A percentile compares a stretch with the other conserved stretches of the same genome.
Evolutionary conservation across 2,329 filamentous ascomycete genomes (phyloP).

Genomic region (Gliomastix tumulicola): DNA sequence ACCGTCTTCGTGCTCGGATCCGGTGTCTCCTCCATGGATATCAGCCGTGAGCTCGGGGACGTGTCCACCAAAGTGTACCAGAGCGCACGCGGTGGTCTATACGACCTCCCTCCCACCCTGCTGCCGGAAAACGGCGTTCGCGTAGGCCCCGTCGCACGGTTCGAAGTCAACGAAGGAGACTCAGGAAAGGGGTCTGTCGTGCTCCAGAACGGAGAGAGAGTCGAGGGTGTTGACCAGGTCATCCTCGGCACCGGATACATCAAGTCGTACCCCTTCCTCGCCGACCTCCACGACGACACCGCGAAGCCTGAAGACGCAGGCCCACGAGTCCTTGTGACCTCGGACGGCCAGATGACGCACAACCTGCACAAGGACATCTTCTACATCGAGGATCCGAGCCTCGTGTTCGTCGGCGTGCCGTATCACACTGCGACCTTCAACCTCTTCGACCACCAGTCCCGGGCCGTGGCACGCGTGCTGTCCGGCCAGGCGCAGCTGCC

Average conservation of each 20-base stretch:
- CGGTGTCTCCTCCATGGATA: constrained; percentile 33
- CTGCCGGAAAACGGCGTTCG: constrained; percentile 38
- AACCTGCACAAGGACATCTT: constrained; percentile 67
- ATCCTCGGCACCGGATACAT: constrained; percentile 65
- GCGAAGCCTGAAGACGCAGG: constrained; percentile 32
- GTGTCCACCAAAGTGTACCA: constrained; percentile 32
- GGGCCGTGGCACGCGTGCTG: constrained; percentile 46
- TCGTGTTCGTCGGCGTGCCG: constrained; percentile 58
- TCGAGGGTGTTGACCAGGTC: constrained; percentile 53
- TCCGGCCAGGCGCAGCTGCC: not conserved
- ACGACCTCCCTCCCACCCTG: constrained; percentile 46
- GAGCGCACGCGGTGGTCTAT: constrained; percentile 49
- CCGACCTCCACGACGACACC: constrained; percentile 33
- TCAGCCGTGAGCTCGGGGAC: constrained; percentile 28
- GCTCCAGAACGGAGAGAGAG: constrained; percentile 38
- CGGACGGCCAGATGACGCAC: constrained; percentile 55
- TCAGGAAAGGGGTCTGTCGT: not conserved
- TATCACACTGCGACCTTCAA: constrained; percentile 63
- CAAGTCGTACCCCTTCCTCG: constrained; percentile 58
- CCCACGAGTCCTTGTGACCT: constrained; percentile 50
- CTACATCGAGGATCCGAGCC: constrained; percentile 59
- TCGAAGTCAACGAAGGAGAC: no score
- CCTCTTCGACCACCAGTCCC: constrained; percentile 64
- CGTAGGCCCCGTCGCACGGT: no score
- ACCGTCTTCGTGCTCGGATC: constrained; percentile 46